phyloP scores from a whole-genome alignment of 1,284 basidiomycete species.

The Austroboletus novae-zelandiae region DNA sequence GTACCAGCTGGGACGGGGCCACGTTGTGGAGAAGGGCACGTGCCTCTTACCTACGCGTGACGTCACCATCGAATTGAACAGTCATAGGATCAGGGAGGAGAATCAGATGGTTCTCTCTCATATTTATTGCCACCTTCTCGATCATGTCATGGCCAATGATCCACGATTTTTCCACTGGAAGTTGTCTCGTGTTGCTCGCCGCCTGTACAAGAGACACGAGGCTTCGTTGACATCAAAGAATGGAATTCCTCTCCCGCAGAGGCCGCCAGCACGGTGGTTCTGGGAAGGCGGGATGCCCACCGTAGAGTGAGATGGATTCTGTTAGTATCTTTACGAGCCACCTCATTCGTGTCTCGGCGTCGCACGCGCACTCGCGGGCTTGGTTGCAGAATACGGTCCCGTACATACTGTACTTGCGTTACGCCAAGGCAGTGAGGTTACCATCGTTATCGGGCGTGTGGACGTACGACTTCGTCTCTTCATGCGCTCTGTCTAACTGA shows the following conservation, averaged over 20 bases:
- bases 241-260: constrained; percentile 24
- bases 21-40: no score
- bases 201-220: constrained; percentile 5
- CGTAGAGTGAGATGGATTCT: constrained; percentile 14
- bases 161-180: not conserved
- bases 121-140: not conserved
- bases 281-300: constrained; percentile 23
- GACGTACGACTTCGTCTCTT: constrained; percentile 26
- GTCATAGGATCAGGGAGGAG: no score
- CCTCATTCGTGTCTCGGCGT: constrained; percentile 7
- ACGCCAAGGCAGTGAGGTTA: constrained; percentile 23
- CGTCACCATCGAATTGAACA: no score
- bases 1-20: no score
- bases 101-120: not conserved
- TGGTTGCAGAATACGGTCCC: constrained; percentile 34
- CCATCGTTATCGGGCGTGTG: constrained; percentile 31
- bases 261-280: constrained; percentile 26
- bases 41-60: no score
- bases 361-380: constrained; percentile 18
- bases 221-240: not conserved
- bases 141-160: not conserved
- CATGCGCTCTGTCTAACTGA: not conserved
- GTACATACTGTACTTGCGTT: constrained; percentile 32
- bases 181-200: constrained; percentile 2
- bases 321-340: not conserved